Conservation (phyloP, 257 asterid genomes). For the Handroanthus guayacan region DNA sequence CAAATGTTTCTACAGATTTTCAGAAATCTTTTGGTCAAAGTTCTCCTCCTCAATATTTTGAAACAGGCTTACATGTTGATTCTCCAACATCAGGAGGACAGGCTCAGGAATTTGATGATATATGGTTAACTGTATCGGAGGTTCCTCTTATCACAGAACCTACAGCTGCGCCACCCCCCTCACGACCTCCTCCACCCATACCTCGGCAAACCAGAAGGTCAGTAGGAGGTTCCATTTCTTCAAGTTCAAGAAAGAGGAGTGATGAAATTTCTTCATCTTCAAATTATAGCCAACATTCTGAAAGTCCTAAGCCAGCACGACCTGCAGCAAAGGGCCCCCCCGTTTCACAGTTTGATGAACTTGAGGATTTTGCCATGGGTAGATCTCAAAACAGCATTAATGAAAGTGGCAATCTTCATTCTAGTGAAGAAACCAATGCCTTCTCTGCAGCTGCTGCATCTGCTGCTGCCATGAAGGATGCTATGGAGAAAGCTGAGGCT, state of each 20-base stretch:
- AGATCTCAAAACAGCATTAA: constrained; percentile 47
- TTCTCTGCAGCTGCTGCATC: constrained; percentile 81
- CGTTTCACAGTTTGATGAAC: constrained; percentile 69
- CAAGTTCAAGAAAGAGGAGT: constrained; percentile 57
- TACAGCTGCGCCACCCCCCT: constrained; percentile 82
- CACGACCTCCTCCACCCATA: constrained; percentile 81
- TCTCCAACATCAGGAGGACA: constrained; percentile 54
- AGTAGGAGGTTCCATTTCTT: constrained; percentile 48
- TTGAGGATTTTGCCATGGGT: constrained; percentile 74
- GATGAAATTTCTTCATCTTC: constrained; percentile 59
- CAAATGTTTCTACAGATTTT: constrained; percentile 51
- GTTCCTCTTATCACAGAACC: constrained; percentile 82
- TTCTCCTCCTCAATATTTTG: constrained; percentile 56
- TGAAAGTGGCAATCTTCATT: constrained; percentile 45
- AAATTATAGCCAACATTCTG: constrained; percentile 53
- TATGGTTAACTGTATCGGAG: constrained; percentile 82
- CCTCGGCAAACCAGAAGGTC: constrained; percentile 54
- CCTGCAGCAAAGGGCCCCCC: constrained; percentile 55
- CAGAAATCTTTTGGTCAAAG: constrained; percentile 53
- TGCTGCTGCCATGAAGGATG: constrained; percentile 91
- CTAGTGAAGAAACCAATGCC: constrained; percentile 58
- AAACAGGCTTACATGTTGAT: constrained; percentile 49
- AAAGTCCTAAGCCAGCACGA: constrained; percentile 55
- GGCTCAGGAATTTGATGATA: constrained; percentile 56
- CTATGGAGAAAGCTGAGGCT: constrained; percentile 90